Percentiles rank a stretch among this genome's conserved stretches.
These are phyloP conservation scores for Chlorella sp. DNA, from an alignment of 139 green algal genomes.

Conservation along the genomic window DNA sequence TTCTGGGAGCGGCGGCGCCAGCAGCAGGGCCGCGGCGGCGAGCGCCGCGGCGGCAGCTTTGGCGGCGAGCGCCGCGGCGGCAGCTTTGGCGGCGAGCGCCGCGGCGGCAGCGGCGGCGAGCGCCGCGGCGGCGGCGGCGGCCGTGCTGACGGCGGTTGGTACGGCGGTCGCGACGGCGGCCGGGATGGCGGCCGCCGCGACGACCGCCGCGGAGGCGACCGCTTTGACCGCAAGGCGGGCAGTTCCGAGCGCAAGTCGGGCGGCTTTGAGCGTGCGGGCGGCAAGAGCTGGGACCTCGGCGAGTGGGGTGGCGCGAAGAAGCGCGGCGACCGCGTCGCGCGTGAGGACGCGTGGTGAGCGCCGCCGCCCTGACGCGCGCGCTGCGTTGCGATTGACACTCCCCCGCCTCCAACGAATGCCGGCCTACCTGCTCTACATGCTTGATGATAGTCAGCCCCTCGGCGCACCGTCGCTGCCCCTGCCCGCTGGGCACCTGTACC, in stretches of 20 bases:
- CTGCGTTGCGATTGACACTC: no score
- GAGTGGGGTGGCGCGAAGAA: not conserved
- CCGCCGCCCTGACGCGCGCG: no score
- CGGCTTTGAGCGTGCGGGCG: slow-evolving; percentile 11
- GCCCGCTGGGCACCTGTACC: not conserved
- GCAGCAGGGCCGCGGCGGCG: not conserved
- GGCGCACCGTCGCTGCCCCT: no score
- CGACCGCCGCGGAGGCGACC: slow-evolving; percentile 21
- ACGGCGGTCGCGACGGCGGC: not conserved
- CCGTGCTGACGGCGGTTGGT: not conserved
- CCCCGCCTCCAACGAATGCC: no score
- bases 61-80: not conserved
- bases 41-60: not conserved
- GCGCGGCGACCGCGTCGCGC: slow-evolving; percentile 19
- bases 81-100: not conserved
- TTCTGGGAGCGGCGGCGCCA: slow-evolving; percentile 22
- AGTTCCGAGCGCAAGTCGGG: not conserved
- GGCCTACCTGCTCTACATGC: no score
- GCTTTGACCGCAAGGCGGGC: no score
- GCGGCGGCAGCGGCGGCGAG: slow-evolving; percentile 12
- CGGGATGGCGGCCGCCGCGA: slow-evolving; percentile 2
- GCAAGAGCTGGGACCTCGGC: slow-evolving; percentile 8
- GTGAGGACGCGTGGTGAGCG: no score
- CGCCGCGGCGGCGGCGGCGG: slow-evolving; percentile 1
- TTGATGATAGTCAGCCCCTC: no score